Conservation (phyloP, 495 filamentous ascomycete species). For the Lepidopterella palustris region DNA sequence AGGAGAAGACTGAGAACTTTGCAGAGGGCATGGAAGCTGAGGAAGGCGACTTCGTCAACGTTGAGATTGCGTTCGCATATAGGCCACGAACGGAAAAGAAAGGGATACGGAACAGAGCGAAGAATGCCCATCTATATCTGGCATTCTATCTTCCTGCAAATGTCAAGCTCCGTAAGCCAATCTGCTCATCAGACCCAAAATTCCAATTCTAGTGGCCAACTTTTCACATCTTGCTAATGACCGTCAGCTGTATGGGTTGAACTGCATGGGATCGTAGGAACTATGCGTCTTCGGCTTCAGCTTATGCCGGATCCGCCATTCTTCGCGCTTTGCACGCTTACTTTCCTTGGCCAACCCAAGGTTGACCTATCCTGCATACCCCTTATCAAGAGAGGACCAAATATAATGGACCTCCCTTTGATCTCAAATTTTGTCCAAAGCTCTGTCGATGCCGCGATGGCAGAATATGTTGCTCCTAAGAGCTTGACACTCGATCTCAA, state of each 20-base stretch:
- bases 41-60: slow-evolving; percentile 65
- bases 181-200: background rate
- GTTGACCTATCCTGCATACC: slow-evolving; percentile 64
- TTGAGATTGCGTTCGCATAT: slow-evolving; percentile 66
- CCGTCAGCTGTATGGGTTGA: slow-evolving; percentile 60
- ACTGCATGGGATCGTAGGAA: slow-evolving; percentile 58
- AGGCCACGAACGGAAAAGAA: slow-evolving; percentile 45
- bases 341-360: slow-evolving; percentile 69
- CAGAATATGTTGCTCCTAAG: slow-evolving; percentile 68
- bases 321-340: slow-evolving; percentile 61
- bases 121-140: slow-evolving; percentile 63
- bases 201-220: background rate
- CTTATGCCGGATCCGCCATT: slow-evolving; percentile 67
- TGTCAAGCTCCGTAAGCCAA: slow-evolving; percentile 48
- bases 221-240: slow-evolving; percentile 10
- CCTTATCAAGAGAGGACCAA: slow-evolving; percentile 56
- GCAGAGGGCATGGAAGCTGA: slow-evolving; percentile 66
- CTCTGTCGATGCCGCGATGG: slow-evolving; percentile 61
- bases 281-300: slow-evolving; percentile 58
- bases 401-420: slow-evolving; percentile 64
- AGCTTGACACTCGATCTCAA: slow-evolving; percentile 64
- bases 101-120: slow-evolving; percentile 52
- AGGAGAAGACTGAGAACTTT: slow-evolving; percentile 39
- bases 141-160: slow-evolving; percentile 59
- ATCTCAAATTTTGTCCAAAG: slow-evolving; percentile 68